A percentile compares a stretch with the other conserved stretches of the same genome.
phyloP scores from a whole-genome alignment of 164 flowering plant genomes.

The Berberis thunbergii region DNA sequence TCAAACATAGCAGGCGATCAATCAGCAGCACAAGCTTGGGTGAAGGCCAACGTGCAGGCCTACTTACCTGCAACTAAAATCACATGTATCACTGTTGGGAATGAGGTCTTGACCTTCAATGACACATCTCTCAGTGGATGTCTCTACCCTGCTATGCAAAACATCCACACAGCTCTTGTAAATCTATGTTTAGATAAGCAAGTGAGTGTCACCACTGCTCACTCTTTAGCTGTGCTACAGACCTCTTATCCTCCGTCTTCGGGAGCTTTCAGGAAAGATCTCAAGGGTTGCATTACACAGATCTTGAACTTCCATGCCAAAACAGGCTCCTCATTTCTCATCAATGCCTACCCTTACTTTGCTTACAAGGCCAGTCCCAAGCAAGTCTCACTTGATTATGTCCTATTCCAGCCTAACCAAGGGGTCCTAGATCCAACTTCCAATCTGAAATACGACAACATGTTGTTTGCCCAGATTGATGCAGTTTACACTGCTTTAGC shows the following conservation, averaged over 20 bases:
- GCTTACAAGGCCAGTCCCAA: slow-evolving; percentile 53
- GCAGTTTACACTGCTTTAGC: slow-evolving; percentile 61
- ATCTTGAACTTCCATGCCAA: slow-evolving; percentile 41
- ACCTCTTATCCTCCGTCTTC: slow-evolving; percentile 71
- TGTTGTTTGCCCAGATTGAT: slow-evolving; percentile 75
- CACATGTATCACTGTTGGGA: slow-evolving; percentile 39
- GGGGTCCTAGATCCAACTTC: slow-evolving; percentile 33
- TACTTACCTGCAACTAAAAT: slow-evolving; percentile 43
- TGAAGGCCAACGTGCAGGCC: slow-evolving; percentile 28
- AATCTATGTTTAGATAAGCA: slow-evolving; percentile 40
- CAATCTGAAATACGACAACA: slow-evolving; percentile 53
- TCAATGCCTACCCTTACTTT: slow-evolving; percentile 75
- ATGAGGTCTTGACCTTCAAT: slow-evolving; percentile 41
- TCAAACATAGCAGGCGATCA: slow-evolving; percentile 22
- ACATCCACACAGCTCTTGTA: slow-evolving; percentile 45
- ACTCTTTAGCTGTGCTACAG: slow-evolving; percentile 44
- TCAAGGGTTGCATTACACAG: slow-evolving; percentile 20
- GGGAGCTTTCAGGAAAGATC: slow-evolving; percentile 48
- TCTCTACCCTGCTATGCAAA: slow-evolving; percentile 62
- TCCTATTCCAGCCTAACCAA: slow-evolving; percentile 42
- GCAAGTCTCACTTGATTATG: slow-evolving; percentile 35
- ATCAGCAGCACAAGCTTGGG: slow-evolving; percentile 28
- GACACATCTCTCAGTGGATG: slow-evolving; percentile 27
- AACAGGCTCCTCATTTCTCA: slow-evolving; percentile 44
- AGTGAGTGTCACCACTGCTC: slow-evolving; percentile 62